These are phyloP conservation scores for Phytopythium kandeliae DNA, from an alignment of 352 stramenopile species.

Conservation along the genomic window DNA sequence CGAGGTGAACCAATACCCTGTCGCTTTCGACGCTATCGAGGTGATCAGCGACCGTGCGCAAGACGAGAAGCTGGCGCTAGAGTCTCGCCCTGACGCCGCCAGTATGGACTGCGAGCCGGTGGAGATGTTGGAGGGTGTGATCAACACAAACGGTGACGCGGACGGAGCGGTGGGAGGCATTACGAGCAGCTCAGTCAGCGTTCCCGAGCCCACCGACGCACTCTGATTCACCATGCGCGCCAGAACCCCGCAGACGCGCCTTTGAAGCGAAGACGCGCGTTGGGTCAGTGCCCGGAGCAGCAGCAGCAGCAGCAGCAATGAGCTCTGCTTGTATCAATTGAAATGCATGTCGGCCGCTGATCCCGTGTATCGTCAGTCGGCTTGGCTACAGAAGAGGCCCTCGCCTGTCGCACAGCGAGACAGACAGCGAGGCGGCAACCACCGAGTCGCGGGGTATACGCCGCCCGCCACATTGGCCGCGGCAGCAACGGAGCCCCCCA, in stretches of 20 bases:
- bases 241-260: background rate
- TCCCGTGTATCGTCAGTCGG: no score
- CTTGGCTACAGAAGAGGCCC: no score
- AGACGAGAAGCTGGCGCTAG: background rate
- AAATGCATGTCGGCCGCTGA: no score
- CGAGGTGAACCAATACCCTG: slow-evolving; percentile 46
- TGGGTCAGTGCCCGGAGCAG: no score
- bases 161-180: background rate
- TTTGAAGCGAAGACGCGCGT: background rate
- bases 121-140: background rate
- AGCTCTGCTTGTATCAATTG: background rate
- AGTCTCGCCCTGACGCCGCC: background rate
- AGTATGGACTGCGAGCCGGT: background rate
- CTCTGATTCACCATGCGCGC: background rate
- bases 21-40: slow-evolving; percentile 70
- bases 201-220: background rate
- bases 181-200: background rate
- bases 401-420: no score
- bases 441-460: no score
- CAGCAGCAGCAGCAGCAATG: no score
- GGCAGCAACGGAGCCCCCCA: no score
- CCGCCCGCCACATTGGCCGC: no score
- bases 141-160: background rate
- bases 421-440: no score
- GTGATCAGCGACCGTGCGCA: slow-evolving; percentile 17